Conservation (phyloP, 305 asterid species). For the Petunia hybrid region DNA sequence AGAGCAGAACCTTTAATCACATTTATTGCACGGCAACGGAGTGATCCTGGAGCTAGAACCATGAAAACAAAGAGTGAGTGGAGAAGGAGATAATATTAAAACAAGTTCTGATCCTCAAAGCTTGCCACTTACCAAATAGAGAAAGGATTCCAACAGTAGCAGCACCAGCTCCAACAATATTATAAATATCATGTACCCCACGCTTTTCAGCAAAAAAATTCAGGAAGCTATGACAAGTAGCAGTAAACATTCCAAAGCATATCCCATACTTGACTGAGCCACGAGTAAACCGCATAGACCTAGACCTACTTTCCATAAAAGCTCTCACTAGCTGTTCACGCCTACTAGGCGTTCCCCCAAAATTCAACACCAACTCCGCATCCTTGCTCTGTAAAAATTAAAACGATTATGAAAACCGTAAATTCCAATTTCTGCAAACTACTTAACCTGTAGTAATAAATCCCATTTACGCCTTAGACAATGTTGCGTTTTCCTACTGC, state of each 20-base stretch:
- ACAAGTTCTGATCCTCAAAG: neutral
- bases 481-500: no score
- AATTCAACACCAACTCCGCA: constrained; percentile 92
- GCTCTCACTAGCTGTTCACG: constrained; percentile 93
- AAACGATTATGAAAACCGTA: constrained; percentile 15
- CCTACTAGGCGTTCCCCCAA: constrained; percentile 88
- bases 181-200: no score
- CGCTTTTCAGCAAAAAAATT: no score
- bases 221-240: constrained; percentile 40
- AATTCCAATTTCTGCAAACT: neutral
- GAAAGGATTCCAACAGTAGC: constrained; percentile 71
- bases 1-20: constrained; percentile 82
- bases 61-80: constrained; percentile 31
- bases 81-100: constrained; percentile 19
- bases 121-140: constrained; percentile 63
- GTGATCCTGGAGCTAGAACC: constrained; percentile 82
- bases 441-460: neutral
- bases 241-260: constrained; percentile 91
- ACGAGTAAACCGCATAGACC: constrained; percentile 78
- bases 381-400: constrained; percentile 74
- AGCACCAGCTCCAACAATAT: no score
- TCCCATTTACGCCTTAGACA: no score
- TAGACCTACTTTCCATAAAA: constrained; percentile 74
- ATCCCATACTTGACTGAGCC: constrained; percentile 92
- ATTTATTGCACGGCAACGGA: constrained; percentile 79